Conservation (phyloP, 208 protist species). For the Zelonia costaricensis region DNA sequence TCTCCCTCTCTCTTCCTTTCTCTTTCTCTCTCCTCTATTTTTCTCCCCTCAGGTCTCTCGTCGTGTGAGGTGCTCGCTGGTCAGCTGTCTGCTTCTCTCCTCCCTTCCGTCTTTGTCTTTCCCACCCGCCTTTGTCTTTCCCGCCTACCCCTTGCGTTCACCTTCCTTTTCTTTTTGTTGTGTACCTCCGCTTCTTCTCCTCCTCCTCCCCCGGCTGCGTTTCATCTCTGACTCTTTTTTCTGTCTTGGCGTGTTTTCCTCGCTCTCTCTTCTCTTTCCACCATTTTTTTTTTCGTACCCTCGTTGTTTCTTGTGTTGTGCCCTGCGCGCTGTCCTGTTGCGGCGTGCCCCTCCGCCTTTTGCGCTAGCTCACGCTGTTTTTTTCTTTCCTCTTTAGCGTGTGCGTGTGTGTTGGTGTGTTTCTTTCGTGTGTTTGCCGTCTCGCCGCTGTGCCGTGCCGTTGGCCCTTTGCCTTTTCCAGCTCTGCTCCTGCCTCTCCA, state of each 20-base stretch:
- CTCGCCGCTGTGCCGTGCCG: background rate
- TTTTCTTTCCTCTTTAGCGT: slow-evolving; percentile 8
- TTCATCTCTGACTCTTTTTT: slow-evolving; percentile 4
- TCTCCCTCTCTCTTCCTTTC: background rate
- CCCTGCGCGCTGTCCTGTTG: too few species aligned
- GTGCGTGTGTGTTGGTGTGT: background rate
- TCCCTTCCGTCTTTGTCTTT: background rate
- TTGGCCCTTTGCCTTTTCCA: background rate
- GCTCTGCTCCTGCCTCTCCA: background rate
- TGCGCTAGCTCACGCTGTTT: background rate
- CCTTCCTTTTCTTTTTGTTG: slow-evolving; percentile 5
- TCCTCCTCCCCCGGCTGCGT: background rate
- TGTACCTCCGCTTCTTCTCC: slow-evolving; percentile 3
- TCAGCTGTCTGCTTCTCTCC: background rate
- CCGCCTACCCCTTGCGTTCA: background rate
- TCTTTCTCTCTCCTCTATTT: background rate
- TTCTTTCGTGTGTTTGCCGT: background rate
- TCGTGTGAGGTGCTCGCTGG: background rate
- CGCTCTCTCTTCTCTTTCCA: background rate
- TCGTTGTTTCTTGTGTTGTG: background rate
- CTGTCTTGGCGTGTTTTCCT: background rate
- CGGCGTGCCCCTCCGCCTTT: too few species aligned
- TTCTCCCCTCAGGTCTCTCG: background rate
- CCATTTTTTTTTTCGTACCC: slow-evolving; percentile 3
- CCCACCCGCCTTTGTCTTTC: background rate